Evolutionary conservation across 2,329 filamentous ascomycete genomes (phyloP), one percentile per base, ranked within the genome.

Genomic region (Plectosphaerella plurivora): DNA sequence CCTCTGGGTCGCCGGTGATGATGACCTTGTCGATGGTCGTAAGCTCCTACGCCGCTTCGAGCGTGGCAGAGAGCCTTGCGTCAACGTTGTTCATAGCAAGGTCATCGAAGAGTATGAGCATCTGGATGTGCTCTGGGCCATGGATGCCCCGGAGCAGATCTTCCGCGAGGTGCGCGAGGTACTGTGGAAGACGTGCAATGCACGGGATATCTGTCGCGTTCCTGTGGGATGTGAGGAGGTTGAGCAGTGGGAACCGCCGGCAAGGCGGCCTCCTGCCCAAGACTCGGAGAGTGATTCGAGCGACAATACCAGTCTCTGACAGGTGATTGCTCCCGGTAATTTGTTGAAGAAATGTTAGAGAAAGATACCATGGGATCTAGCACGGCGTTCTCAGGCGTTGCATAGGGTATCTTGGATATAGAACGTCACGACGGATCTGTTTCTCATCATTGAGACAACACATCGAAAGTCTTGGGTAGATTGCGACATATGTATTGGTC

Each of bases 61-160:
- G 61, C 79, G 81, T 42, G 88, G 88, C 0, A 77, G 89, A 24
- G 93, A 97, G 68, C 93, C 93, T 2, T 77, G 90, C 63, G 90
- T 95, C 9, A 75, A 80, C 39, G 73, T 97, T 5, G 89, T 96
- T 5, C 89, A 96, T 69, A 81, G 81, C 57, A 95, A 90, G 65
- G 75, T 95, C 20, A 88, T 97, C 44, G 84, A 89, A 3, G 89
- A 87, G 46, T 96, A 96, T 66, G 93, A 97, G 71, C 93, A 97
- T 69, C 78, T 97, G 5, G 93, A 97, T 70, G 90, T 97, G 2
- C 84, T 97, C 37, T 97, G 93, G 93, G 91, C 92, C 0, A 90
- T 97, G 77, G 91, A 97, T 63, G 84, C 85, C 0, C 83, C 91
- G 15, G 86, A 93, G 47, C 82, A 93, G 66, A 89, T 97, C 1